Base-by-base conservation (phyloP, 2,329 filamentous ascomycete species). In the Aaosphaeria pasadenensis region DNA sequence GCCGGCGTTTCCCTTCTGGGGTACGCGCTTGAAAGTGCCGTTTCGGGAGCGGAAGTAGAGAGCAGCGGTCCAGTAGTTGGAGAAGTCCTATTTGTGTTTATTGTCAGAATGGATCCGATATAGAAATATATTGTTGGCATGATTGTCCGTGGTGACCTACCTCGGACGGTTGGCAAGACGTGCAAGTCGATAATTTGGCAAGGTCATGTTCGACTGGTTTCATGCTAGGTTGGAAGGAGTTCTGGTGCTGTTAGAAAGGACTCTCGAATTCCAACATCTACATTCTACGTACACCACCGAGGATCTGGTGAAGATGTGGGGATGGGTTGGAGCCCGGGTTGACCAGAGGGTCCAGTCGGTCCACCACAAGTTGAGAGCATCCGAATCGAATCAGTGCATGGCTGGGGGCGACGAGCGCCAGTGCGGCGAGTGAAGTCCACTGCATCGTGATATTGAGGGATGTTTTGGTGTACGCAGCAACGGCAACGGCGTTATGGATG, bases 31-130 rank as follows among this genome's bases (percentile, higher is more conserved):
- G 39, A 51, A 64, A 2, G 60, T 64, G 4, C 60, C 59, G 30
- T 64, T 64, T 5, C 51, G 45, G 6, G 60, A 55, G 5, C 51
- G 48, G 46, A 62, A 62, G 48, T 54, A 64, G 1, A 64, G 47
- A 1, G 56, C 47, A 9, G 60, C 58, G 7, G 60, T 64, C 60
- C 60, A 64, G 51, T 64, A 64, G 40, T 64, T 64, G 29, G 48
- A 51, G 43, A 54, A 56, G 43, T 55, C 52, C 30, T 36, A 4
- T 9, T 2, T 36, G 33, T 24, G 3, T 24, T 24, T 3, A n/a
- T 36, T 4, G 33, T 36, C n/a, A 36, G 33, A 9, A 36, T 36
- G 33, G 4, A 9, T 36, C 33, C n/a, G 7, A 36, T 36, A n/a
- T 36, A 36, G 33, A 36, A 36, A 36, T 36, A 36, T 2, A 9